Base-by-base conservation (phyloP, 164 flowering plant genomes). In the Cinnamomum micranthum region DNA sequence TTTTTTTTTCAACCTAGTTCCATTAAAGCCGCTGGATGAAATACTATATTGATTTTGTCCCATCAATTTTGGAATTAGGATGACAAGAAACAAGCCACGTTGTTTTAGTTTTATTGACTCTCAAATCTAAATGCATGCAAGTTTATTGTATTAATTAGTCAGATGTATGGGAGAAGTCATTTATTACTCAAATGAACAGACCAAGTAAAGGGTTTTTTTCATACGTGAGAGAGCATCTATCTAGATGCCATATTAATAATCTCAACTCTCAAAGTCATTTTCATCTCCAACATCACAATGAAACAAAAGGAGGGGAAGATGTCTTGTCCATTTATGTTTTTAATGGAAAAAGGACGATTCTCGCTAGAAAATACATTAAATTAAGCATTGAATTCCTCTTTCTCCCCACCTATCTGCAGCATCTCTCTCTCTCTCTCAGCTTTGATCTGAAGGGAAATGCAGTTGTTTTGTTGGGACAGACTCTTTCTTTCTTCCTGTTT, bases 81-180 rank as follows among this genome's bases (percentile, higher is more conserved):
- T 22, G 24, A 64, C 67, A 24, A 10, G 23, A 25, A 64, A 64
- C 67, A 64, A 24, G 15, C 13, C 67, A 64, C 14, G 23, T 11
- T 51, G 55, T 31, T 51, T 71, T 14, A 51, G 63, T 47, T 71
- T 71, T 1, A 24, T 71, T 71, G 64, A 71, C 50, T 71, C 10
- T 41, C 47, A 7, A 41, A 41, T 41, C 73, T 28, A 51, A 14
- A 23, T 52, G 60, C 52, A 6, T 31, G 35, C 64, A 25, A 3
- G 35, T 15, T 67, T 50, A 28, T 67, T 67, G 70, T 28, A 11
- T 67, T 24, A 31, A 31, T 67, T 4, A 28, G 2, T 33, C 5
- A 67, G 50, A 65, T 65, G 64, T n/a, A 25, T 23, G 2, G 14
- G 10, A 64, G 12, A 64, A 52, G 59, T 52, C 17, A 17, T 13